A percentile compares a stretch with the other conserved stretches of the same genome.
Evolutionary conservation across 805 yeast genomes (phyloP).

Genomic region (Clavispora fructus): DNA sequence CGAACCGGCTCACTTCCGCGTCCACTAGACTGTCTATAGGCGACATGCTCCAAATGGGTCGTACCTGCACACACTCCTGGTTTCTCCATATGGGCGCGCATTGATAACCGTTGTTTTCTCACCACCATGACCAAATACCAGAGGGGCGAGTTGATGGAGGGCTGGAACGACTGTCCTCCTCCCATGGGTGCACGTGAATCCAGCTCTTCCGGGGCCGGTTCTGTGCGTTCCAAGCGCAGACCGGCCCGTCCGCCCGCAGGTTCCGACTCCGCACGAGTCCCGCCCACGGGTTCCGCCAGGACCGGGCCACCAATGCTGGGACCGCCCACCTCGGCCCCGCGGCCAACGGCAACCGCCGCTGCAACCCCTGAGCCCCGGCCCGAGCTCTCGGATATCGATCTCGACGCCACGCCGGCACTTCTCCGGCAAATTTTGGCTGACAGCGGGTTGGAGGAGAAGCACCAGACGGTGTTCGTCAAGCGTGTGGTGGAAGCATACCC

Average conservation of each 20-base stretch:
- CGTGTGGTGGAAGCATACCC: constrained; percentile 8
- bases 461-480: constrained; percentile 6
- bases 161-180: constrained; percentile 63
- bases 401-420: neutral
- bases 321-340: neutral
- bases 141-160: constrained; percentile 37
- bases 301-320: neutral
- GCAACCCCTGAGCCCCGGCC: neutral
- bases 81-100: neutral
- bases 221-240: constrained; percentile 3
- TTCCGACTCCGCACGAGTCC: neutral
- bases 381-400: neutral
- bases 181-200: constrained; percentile 11
- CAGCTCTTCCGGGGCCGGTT: neutral
- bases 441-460: constrained; percentile 2
- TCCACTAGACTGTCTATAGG: too few species aligned
- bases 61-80: neutral
- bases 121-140: constrained; percentile 27
- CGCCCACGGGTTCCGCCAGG: neutral
- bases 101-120: neutral
- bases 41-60: neutral
- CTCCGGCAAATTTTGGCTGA: constrained; percentile 6
- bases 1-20: too few species aligned
- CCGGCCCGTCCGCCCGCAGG: neutral
- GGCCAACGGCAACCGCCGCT: neutral